Evolutionary conservation across 495 filamentous ascomycete species (phyloP), one percentile per base, ranked within the genome.

Genomic region (Durotheca rogersii): DNA sequence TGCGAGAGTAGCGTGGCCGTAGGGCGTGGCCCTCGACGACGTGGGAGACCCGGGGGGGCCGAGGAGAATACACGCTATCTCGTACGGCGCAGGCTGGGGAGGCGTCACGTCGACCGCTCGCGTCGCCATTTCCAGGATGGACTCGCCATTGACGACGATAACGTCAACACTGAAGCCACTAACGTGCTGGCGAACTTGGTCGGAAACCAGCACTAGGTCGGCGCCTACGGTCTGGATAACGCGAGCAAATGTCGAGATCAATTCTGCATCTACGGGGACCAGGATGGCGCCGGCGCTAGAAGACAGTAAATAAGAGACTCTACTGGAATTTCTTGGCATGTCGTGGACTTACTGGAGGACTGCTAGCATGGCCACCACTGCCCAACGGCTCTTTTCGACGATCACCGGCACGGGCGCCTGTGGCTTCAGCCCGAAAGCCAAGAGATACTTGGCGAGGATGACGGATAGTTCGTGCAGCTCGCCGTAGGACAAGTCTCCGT

Each of bases 291-390:
- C 72, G n/a, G 70, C 56, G 47, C 71, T 74, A 47, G 15, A 41
- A 34, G 29, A n/a, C 9, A 19, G 39, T 33, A 11, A 53, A 32
- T 23, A 27, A 20, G 20, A n/a, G 2, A 1, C 7, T 39, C 11
- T 27, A 6, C 21, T 23, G 11, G 14, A 43, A 36, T n/a, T n/a
- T n/a, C n/a, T n/a, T n/a, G 4, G 7, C 21, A 19, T 20, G 23
- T 20, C 9, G 47, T 17, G 3, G 15, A 64, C 69, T 52, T 65
- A 73, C 69, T 74, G 71, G 6, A 76, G 52, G 7, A 76, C 69
- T 7, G 71, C 68, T 14, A 77, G 46, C 70, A 77, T 75, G 15
- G 72, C 69, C 19, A 77, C 67, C 7, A 72, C 61, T 9, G 73
- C 68, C 41, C 74, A 69, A 30, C 67, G 60, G 39, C 67, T 65